These are phyloP conservation scores for Syzygium oleosum DNA, from an alignment of 345 rosid species.

Conservation along the genomic window DNA sequence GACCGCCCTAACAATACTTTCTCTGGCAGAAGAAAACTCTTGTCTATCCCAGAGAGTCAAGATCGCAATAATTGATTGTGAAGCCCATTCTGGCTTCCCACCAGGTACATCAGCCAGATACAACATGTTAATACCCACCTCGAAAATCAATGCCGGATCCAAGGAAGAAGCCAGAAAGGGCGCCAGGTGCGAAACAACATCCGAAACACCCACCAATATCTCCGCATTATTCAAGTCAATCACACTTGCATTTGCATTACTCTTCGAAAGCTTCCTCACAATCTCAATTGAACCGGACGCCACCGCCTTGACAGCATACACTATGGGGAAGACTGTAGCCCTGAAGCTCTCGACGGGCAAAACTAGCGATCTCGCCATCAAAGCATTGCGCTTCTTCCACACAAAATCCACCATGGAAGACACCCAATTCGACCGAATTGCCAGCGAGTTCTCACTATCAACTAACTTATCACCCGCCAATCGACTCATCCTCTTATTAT, in stretches of 20 bases:
- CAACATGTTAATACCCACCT: conserved; percentile 92
- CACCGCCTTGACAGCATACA: conserved; percentile 79
- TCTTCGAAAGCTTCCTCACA: conserved; percentile 66
- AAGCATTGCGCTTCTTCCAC: conserved; percentile 65
- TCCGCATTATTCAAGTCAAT: conserved; percentile 68
- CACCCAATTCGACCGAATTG: conserved; percentile 91
- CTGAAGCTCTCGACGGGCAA: conserved; percentile 84
- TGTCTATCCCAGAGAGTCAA: conserved; percentile 98
- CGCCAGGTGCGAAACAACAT: conserved; percentile 79
- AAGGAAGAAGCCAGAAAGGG: conserved; percentile 89
- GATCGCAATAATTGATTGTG: conserved; percentile 84
- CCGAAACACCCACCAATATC: conserved; percentile 79
- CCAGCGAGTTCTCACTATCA: conserved; percentile 85
- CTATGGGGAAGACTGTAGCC: conserved; percentile 81
- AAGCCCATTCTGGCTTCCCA: conserved; percentile 99
- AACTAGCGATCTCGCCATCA: conserved; percentile 81
- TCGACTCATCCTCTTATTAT: conserved; percentile 84
- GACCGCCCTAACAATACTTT: conserved; percentile 93
- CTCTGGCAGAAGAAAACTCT: conserved; percentile 97
- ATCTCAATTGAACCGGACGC: conserved; percentile 83
- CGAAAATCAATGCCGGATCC: conserved; percentile 92
- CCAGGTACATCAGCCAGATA: conserved; percentile 97
- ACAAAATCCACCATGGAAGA: conserved; percentile 77
- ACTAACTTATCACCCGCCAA: conserved; percentile 96
- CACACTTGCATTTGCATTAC: conserved; percentile 25